Evolutionary conservation across 1,284 basidiomycete genomes (phyloP), one percentile per base, ranked within the genome.

Genomic region (Hemileia vastatrix): DNA sequence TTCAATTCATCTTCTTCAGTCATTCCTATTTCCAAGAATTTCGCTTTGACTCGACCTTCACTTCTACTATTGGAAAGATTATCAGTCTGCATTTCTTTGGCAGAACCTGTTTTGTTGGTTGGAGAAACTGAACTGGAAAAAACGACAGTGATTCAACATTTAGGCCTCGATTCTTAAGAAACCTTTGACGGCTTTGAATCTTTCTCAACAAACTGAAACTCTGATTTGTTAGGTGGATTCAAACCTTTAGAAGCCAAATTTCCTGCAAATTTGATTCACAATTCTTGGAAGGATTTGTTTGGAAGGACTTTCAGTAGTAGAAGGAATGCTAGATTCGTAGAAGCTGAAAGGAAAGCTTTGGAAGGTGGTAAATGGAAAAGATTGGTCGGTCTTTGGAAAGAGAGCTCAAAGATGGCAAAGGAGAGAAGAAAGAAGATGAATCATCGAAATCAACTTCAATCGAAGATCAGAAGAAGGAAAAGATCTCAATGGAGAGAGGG

Each of bases 41-140:
- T 94, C 71, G 92, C 89, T 1, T 80, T 97, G 77, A 95, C 95
- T 68, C 84, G 85, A 66, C 91, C 92, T 0, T 90, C 91, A 0
- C 78, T 88, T 0, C 77, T 83, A 19, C 79, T 97, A 3, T 81
- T 97, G 19, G 87, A 91, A 43, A 84, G 89, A 23, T 84, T 98
- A 48, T 84, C 86, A 0, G 86, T 84, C 8, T 83, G 87, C 0
- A 80, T 93, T 33, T 80, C 85, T 0, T 79, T 87, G 44, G 77
- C 78, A 11, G 94, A 99, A 74, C 91, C 95, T 0, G 80, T 94
- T 1, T 81, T 99, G 1, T 82, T 98, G 21, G 92, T 94, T 0
- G 94, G 94, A 59, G 94, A 99, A 79, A 99, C 94, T 0, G 94
- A 95, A 48, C 98, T 95, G 0, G 94, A 94, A 40, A 99, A 99